Evolutionary conservation across 1,139 yeast species (phyloP), one percentile per base, ranked within the genome.

Genomic region (Geotrichum histeridarum): DNA sequence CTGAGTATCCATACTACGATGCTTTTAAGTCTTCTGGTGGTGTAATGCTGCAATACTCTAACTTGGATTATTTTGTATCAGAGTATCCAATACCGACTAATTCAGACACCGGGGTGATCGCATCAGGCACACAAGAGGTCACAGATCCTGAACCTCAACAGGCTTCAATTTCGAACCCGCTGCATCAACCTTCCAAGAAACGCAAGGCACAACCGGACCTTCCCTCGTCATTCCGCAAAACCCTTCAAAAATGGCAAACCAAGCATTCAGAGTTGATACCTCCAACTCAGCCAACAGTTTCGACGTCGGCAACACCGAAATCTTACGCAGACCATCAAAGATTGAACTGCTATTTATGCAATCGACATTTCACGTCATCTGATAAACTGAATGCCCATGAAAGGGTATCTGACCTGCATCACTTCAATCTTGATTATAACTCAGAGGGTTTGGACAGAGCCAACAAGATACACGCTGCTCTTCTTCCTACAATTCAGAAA

Each of bases 21-120:
- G 27, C 49, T 7, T 55, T 55, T 17, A 37, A 11, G 35, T 51
- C 55, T 11, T 44, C 51, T 7, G 53, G 53, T 2, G 57, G 57
- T 4, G 50, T 48, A 30, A 43, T 35, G 30, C 44, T 55, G 39
- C 51, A 48, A 35, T 55, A 55, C 15, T 41, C 49, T 11, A 51
- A 55, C 18, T 38, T 36, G 12, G 38, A 49, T 14, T 42, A 48
- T 38, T 41, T 18, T 15, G 44, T 55, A 6, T 46, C 49, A 11
- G 57, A 55, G 37, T 55, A 48, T 27, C 57, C 57, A 1, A 15
- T 8, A 3, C 54, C 55, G 14, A 37, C 11, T 8, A 17, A 22
- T 14, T 14, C 49, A 4, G 37, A 45, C 22, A 8, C 49, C 5
- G 30, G 4, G 27, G 37, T 18, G 30, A n/a, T 30, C n/a, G 31